Evolutionary conservation across 2,329 filamentous ascomycete species (phyloP).

Genomic region (Ophiostoma perfectum): DNA sequence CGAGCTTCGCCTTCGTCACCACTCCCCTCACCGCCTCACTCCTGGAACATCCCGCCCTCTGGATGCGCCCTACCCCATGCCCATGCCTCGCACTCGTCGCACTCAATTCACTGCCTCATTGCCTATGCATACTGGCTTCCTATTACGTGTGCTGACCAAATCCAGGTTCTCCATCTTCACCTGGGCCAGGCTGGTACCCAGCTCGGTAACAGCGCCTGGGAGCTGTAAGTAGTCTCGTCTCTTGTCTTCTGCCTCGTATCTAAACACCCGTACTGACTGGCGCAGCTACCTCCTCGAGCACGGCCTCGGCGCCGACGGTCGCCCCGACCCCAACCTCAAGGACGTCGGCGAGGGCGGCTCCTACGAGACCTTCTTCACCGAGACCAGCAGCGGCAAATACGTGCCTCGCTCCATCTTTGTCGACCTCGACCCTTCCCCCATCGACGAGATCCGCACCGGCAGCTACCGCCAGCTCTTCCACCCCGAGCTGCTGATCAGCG

Average conservation of each 20-base stretch:
- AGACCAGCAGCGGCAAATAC: constrained; percentile 66
- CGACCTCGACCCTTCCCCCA: constrained; percentile 66
- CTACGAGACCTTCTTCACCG: constrained; percentile 68
- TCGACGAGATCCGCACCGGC: constrained; percentile 68
- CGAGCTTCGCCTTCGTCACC: no score
- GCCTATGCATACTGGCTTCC: neutral
- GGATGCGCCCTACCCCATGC: neutral
- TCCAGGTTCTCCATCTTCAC: constrained; percentile 58
- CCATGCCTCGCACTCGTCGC: neutral
- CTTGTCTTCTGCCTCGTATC: constrained; percentile 27
- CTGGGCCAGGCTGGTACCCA: constrained; percentile 65
- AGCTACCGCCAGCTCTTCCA: constrained; percentile 65
- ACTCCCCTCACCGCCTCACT: no score
- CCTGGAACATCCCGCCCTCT: no score
- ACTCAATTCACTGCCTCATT: neutral
- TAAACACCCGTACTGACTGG: constrained; percentile 15
- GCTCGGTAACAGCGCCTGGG: constrained; percentile 70
- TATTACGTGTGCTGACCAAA: neutral
- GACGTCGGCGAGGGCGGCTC: constrained; percentile 58
- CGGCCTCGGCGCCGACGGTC: constrained; percentile 60
- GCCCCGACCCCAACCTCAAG: constrained; percentile 55
- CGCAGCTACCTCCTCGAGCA: constrained; percentile 66
- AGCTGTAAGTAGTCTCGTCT: constrained; percentile 52
- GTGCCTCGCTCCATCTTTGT: constrained; percentile 67
- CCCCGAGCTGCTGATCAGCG: constrained; percentile 65